These are phyloP conservation scores for Russula sp. DNA, from an alignment of 768 basidiomycete genomes.

Conservation along the genomic window DNA sequence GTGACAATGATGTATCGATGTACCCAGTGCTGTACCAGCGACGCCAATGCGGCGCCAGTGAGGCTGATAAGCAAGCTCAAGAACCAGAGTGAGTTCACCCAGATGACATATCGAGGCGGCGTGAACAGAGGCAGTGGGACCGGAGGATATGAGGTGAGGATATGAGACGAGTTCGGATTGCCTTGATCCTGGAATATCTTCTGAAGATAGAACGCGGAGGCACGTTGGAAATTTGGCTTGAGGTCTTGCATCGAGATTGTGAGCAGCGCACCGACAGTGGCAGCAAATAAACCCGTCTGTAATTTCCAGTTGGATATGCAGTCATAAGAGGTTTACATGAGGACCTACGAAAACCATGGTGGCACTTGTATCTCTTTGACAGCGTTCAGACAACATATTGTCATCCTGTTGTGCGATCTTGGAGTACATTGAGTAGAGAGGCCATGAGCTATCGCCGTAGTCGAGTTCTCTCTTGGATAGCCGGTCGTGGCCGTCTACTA, in stretches of 20 bases:
- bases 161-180: background rate
- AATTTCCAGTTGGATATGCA: background rate
- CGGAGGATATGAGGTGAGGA: background rate
- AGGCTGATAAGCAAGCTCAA: slow-evolving; percentile 9
- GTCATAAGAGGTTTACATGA: background rate
- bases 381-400: slow-evolving; percentile 21
- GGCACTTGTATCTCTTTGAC: slow-evolving; percentile 23
- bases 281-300: slow-evolving; percentile 27
- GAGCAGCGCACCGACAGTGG: slow-evolving; percentile 13
- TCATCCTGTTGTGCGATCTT: slow-evolving; percentile 22
- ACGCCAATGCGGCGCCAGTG: background rate
- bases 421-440: slow-evolving; percentile 18
- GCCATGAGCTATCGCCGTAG: slow-evolving; percentile 5
- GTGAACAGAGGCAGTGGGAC: background rate
- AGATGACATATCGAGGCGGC: slow-evolving; percentile 7
- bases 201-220: background rate
- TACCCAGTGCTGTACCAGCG: slow-evolving; percentile 4
- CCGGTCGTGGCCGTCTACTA: background rate
- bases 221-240: slow-evolving; percentile 6
- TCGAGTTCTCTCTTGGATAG: background rate
- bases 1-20: background rate
- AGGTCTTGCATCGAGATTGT: slow-evolving; percentile 2
- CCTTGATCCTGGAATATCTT: background rate
- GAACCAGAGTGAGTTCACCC: slow-evolving; percentile 18
- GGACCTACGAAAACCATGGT: slow-evolving; percentile 27